Base-by-base conservation (phyloP, 1,284 basidiomycete genomes). In the Cutaneotrichosporon spelunceum region DNA sequence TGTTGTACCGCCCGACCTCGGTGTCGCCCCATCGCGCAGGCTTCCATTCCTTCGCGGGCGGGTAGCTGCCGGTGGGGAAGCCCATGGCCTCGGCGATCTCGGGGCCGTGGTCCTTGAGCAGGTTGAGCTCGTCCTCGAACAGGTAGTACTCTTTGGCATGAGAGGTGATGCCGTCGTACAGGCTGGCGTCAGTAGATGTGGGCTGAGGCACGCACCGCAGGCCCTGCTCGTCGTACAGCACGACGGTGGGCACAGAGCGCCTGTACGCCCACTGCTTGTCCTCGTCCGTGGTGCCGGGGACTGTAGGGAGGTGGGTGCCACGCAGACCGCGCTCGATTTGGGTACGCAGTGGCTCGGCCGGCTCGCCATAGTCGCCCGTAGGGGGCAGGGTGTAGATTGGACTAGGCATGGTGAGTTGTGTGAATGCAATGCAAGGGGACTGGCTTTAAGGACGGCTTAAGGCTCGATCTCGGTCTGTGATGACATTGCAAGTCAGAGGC, bases 111-210 rank as follows among this genome's bases (percentile, higher is more conserved):
- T 70, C 71, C 59, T 81, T 76, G 61, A 84, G 74, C 36, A 84
- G 78, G 54, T 79, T 76, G 34, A 82, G 74, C 71, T 84, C 83
- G 36, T 81, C 81, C 5, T 75, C 79, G 78, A 93, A 96, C 23
- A 91, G 83, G 75, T 98, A 98, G 76, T 98, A 97, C 68, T 93
- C 92, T 10, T 86, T 83, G 0, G 85, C 89, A 47, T 87, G 81
- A 16, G 88, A 88, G 0, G 91, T 93, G 62, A 95, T 90, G 56
- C 84, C 82, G 79, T 79, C 78, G 58, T 79, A 79, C 29, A 79
- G 66, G 56, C 77, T 76, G 54, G 27, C 2, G 11, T 23, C 16
- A 11, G 9, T 16, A 23, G 36, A 11, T 24, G 26, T 3, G 21
- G 8, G 21, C 24, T 23, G 27, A 4, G 4, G n/a, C n/a, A 67